phyloP scores from a whole-genome alignment of 2,329 filamentous ascomycete species.

The Talaromyces albobiverticillius region DNA sequence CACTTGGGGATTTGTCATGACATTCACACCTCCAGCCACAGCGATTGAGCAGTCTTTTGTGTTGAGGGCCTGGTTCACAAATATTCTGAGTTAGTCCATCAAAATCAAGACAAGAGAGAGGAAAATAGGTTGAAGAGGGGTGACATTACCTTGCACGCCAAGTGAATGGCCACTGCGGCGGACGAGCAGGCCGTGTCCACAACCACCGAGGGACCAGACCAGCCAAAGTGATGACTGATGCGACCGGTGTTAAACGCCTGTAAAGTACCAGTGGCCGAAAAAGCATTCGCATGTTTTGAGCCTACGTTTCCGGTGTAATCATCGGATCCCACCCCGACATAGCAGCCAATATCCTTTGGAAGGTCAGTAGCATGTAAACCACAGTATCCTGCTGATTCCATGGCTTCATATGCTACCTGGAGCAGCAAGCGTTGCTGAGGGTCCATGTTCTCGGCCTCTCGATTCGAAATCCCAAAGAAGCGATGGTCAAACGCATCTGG shows the following conservation, averaged over 20 bases:
- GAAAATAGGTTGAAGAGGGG: too few relatives aligned
- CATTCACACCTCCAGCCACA: conserved; percentile 21
- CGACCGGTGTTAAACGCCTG: conserved; percentile 25
- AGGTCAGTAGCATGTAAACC: neutral
- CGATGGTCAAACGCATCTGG: conserved; percentile 24
- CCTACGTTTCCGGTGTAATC: conserved; percentile 25
- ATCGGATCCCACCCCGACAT: conserved; percentile 19
- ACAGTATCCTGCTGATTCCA: conserved; percentile 2
- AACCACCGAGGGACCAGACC: conserved; percentile 41
- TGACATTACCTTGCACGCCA: conserved; percentile 17
- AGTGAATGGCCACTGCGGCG: conserved; percentile 34
- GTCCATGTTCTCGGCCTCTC: conserved; percentile 26
- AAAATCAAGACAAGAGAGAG: too few relatives aligned
- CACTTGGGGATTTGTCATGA: conserved; percentile 26
- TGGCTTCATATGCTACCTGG: neutral
- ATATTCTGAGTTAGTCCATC: neutral
- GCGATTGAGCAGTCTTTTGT: conserved; percentile 22
- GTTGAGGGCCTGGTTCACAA: conserved; percentile 5
- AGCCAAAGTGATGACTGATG: conserved; percentile 44
- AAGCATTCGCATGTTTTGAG: conserved; percentile 7
- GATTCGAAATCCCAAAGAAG: conserved; percentile 23
- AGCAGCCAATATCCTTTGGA: conserved; percentile 23
- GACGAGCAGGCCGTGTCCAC: conserved; percentile 45
- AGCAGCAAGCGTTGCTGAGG: conserved; percentile 23
- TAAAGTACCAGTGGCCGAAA: conserved; percentile 21